Base-by-base conservation (phyloP, 1,139 yeast genomes). In the Dujonia santamariae region DNA sequence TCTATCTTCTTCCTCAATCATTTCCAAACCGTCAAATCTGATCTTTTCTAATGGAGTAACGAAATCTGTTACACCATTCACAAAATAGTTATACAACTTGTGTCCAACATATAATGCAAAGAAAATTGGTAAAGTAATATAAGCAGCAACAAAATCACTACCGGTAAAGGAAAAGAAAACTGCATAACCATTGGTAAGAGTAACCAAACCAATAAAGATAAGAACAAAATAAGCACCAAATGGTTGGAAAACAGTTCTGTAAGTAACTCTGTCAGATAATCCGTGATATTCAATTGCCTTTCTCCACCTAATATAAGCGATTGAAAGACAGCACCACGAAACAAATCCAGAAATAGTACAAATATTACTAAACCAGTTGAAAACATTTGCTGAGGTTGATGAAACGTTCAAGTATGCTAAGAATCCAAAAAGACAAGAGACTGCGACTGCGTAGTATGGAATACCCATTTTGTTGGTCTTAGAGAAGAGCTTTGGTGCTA, bases 311-410 rank as follows among this genome's bases (percentile, higher is more conserved):
- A 74, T 38, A 44, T 74, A 74, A 16, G 78, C 65, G 26, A 63
- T 48, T 15, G 68, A 48, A 23, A 72, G 62, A 35, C 65, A 66
- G 36, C 80, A 63, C 92, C 92, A 84, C 28, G 85, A 74, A 37
- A 82, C 53, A 36, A 83, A 67, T 32, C 88, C 90, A 28, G 82
- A 78, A 43, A 82, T 78, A 21, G 88, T 78, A 26, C 81, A 81
- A 43, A 80, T 78, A 52, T 80, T 81, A 36, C 83, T 80, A 43
- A 83, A 78, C 67, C 84, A 81, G 34, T 62, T 62, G 59, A 83
- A 82, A n/a, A 80, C 74, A 19, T 63, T 59, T 5, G 76, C 62
- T 0, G 86, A 70, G 3, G 71, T 58, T 1, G 75, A 58, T 1
- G 84, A 67, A 28, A 72, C 72, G 43, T 75, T 78, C 72, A 83